Base-by-base conservation (phyloP, 2,329 filamentous ascomycete species). In the Nothophaeocryptopus gaeumannii region DNA sequence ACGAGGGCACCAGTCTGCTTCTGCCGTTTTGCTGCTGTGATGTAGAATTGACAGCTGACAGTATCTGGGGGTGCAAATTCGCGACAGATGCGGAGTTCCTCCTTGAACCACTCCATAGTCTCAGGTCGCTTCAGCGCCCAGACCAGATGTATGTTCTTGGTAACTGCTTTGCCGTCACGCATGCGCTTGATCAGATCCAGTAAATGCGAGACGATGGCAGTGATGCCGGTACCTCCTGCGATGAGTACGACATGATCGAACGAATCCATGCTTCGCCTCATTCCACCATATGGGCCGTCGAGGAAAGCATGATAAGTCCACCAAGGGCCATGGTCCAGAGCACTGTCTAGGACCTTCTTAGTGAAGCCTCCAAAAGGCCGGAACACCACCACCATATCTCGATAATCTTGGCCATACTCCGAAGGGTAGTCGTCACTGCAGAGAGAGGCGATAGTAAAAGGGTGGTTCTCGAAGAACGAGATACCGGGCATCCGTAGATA, bases 91-190 rank as follows among this genome's bases (percentile, higher is more conserved):
- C 90, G 82, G 51, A 96, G 77, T 69, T 96, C 92, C 71, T 96
- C 91, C 58, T 89, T 88, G 77, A 96, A 97, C 92, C 92, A 97
- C 67, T 96, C 89, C 84, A 97, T 89, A 1, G 89, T 89, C 69
- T 96, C 92, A 11, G 93, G 83, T 48, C 88, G 83, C 71, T 93
- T 95, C 58, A 96, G 76, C 5, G 91, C 84, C 92, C 92, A 97
- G n/a, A 97, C 82, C 1, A 97, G 88, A 12, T 93, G 86, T 5
- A 97, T 86, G 57, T 86, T 88, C 67, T 87, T 89, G 2, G 91
- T 96, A 38, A 96, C 89, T 31, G 92, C 91, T 70, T 96, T 96
- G 42, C 89, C 88, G 65, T 96, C 91, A 51, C 90, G 84, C 86
- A 97, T 96, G 51, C 90, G 84, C 72, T 96, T 96, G 72, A 96